Evolutionary conservation across 257 asterid genomes (phyloP).

Genomic region (Primulina tabacum): DNA sequence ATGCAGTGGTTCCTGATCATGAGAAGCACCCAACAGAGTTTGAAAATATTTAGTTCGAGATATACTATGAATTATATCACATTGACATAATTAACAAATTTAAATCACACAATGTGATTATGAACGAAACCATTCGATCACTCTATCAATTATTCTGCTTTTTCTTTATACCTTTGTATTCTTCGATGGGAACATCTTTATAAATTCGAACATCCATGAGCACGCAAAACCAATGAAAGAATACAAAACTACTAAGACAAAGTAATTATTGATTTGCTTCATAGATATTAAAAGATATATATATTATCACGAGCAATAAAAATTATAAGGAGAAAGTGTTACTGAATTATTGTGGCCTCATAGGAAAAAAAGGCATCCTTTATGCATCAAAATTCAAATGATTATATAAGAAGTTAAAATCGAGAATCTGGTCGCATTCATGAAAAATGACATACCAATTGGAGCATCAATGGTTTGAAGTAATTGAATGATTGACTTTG

Average conservation of each 20-base stretch:
- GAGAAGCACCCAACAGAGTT: conserved; percentile 17
- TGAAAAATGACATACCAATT: background rate
- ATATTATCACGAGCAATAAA: too few relatives aligned
- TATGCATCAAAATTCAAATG: background rate
- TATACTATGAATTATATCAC: background rate
- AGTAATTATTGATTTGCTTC: too few relatives aligned
- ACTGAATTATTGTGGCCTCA: background rate
- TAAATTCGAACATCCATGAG: too few relatives aligned
- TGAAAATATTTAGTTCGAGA: conserved; percentile 22
- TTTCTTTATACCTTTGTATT: background rate
- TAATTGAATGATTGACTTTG: conserved; percentile 67
- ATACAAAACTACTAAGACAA: too few relatives aligned
- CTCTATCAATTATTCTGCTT: background rate
- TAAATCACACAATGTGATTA: background rate
- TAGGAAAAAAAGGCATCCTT: background rate
- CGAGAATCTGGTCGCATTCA: background rate
- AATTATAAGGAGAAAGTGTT: background rate
- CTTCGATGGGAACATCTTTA: background rate
- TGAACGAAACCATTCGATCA: background rate
- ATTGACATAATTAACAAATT: conserved; percentile 1
- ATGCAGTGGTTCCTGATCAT: conserved; percentile 73
- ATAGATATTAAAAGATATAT: too few relatives aligned
- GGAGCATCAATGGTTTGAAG: conserved; percentile 52
- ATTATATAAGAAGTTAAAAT: background rate
- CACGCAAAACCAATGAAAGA: too few relatives aligned